Conservation (phyloP, 139 green algal genomes). For the Diplosphaera chodatii region DNA sequence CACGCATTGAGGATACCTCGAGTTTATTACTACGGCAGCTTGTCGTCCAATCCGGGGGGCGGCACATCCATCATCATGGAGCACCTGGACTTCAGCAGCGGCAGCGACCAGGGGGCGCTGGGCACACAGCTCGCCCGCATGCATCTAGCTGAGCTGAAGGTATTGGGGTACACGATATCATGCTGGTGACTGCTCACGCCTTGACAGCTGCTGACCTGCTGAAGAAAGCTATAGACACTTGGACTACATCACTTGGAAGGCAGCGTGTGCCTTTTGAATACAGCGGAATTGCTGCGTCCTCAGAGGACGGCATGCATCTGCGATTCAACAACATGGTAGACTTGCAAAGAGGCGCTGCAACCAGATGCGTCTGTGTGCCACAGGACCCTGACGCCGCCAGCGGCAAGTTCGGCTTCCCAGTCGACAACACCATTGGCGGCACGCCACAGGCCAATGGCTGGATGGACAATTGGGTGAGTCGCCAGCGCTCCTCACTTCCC, state of each 20-base stretch:
- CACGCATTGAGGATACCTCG: conserved; percentile 55
- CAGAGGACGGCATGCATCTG: too few relatives aligned
- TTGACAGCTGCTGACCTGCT: too few relatives aligned
- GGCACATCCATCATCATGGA: conserved; percentile 95
- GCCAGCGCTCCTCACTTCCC: too few relatives aligned
- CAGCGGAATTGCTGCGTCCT: too few relatives aligned
- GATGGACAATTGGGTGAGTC: conserved; percentile 68
- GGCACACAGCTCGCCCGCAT: conserved; percentile 75
- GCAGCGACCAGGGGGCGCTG: conserved; percentile 43
- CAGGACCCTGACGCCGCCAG: conserved; percentile 46
- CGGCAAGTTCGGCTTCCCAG: conserved; percentile 81
- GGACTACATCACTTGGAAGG: too few relatives aligned
- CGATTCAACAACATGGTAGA: too few relatives aligned
- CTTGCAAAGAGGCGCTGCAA: too few relatives aligned
- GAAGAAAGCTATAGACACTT: too few relatives aligned
- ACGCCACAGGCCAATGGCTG: conserved; percentile 92
- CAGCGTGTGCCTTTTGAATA: too few relatives aligned
- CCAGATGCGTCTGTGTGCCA: not conserved
- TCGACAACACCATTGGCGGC: conserved; percentile 95
- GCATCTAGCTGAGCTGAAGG: conserved; percentile 70
- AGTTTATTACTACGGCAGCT: conserved; percentile 53
- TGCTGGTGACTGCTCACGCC: too few relatives aligned
- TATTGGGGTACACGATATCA: too few relatives aligned
- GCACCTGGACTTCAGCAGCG: conserved; percentile 63
- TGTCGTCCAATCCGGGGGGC: conserved; percentile 18